Evolutionary conservation across 768 basidiomycete genomes (phyloP).

Genomic region (Lactarius evosmus): DNA sequence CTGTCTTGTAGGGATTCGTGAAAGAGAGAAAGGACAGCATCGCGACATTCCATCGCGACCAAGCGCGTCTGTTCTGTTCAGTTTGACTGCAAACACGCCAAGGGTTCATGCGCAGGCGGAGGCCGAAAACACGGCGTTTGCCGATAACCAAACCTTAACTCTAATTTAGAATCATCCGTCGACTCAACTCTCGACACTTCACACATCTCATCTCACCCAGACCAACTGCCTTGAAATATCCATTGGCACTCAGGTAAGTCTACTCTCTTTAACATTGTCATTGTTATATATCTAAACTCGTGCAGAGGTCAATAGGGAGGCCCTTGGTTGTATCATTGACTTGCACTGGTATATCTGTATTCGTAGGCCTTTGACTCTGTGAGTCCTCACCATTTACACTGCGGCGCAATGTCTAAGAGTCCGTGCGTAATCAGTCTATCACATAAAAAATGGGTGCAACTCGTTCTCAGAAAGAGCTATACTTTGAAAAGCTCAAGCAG

Average conservation of each 20-base stretch:
- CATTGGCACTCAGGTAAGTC: constrained; percentile 79
- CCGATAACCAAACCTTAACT: constrained; percentile 25
- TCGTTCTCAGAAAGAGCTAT: constrained; percentile 84
- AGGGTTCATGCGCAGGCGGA: constrained; percentile 3
- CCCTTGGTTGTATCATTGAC: constrained; percentile 39
- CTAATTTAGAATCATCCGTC: constrained; percentile 6
- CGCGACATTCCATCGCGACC: constrained; percentile 79
- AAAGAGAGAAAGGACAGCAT: constrained; percentile 58
- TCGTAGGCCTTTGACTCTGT: constrained; percentile 19
- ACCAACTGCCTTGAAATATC: constrained; percentile 87
- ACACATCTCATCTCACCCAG: constrained; percentile 20
- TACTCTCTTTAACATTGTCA: not conserved
- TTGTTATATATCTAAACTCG: constrained; percentile 2
- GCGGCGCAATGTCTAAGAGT: not conserved
- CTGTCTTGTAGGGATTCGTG: constrained; percentile 34
- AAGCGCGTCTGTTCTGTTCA: not conserved
- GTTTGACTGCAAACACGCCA: not conserved
- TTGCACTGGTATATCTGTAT: constrained; percentile 14
- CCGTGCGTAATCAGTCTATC: constrained; percentile 18
- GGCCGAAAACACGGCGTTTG: not conserved
- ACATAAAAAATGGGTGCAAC: constrained; percentile 75
- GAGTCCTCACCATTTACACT: not conserved
- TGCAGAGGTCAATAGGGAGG: constrained; percentile 93
- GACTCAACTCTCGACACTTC: constrained; percentile 14
- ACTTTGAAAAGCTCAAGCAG: constrained; percentile 93